Conservation (phyloP, 441 rosid species). For the Raphanus hybrid region DNA sequence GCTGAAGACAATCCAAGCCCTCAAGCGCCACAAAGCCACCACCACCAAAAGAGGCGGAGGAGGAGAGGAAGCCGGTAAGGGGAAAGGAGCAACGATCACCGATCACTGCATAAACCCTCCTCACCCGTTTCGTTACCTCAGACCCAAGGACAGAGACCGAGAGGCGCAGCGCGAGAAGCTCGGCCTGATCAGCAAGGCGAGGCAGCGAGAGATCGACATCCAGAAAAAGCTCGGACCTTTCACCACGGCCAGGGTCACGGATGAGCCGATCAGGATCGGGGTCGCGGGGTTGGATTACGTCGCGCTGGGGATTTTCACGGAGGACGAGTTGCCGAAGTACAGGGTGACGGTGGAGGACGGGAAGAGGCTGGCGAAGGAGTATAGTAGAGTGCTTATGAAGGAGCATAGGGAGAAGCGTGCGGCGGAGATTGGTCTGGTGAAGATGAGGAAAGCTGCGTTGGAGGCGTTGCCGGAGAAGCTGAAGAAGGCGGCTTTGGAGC, state of each 20-base stretch:
- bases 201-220: constrained; percentile 68
- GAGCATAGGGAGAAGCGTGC: constrained; percentile 74
- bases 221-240: constrained; percentile 60
- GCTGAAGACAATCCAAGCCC: constrained; percentile 52
- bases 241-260: constrained; percentile 48
- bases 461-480: constrained; percentile 81
- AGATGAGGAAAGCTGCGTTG: constrained; percentile 67
- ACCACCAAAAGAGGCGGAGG: constrained; percentile 47
- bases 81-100: constrained; percentile 31
- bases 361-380: constrained; percentile 77
- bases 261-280: constrained; percentile 70
- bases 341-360: constrained; percentile 89
- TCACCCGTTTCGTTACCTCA: constrained; percentile 65
- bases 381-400: constrained; percentile 81
- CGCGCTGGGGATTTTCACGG: constrained; percentile 71
- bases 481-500: constrained; percentile 67
- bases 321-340: constrained; percentile 72
- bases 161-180: constrained; percentile 75
- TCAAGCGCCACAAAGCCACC: constrained; percentile 64
- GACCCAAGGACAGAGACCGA: constrained; percentile 59
- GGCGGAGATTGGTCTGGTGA: constrained; percentile 58
- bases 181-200: constrained; percentile 68
- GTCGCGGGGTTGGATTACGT: constrained; percentile 74
- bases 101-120: constrained; percentile 76
- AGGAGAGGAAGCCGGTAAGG: constrained; percentile 22